phyloP scores from a whole-genome alignment of 371 early-diverging fungal genomes.

The Synchytrium microbalum region DNA sequence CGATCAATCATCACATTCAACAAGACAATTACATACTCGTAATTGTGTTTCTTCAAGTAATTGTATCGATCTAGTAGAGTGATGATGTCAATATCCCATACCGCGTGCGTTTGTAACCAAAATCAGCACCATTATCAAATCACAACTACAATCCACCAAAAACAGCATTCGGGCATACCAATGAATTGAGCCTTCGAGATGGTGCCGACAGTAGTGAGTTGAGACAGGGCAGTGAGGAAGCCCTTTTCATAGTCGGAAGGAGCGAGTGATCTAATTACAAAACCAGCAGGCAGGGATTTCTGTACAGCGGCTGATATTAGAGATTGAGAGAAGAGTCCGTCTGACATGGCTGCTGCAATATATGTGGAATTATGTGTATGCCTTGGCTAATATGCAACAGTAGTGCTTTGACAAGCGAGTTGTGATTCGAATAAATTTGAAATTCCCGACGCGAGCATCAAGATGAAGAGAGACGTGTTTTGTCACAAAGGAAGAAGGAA shows the following conservation, averaged over 20 bases:
- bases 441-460: too few species aligned
- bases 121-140: neutral
- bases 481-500: too few species aligned
- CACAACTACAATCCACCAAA: neutral
- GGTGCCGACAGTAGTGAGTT: slow-evolving; percentile 69
- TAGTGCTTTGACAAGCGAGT: too few species aligned
- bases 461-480: too few species aligned
- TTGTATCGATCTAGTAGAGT: slow-evolving; percentile 52
- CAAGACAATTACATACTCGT: slow-evolving; percentile 57
- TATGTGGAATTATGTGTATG: too few species aligned
- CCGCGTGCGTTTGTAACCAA: too few species aligned
- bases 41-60: slow-evolving; percentile 61
- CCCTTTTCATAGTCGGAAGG: slow-evolving; percentile 75
- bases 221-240: slow-evolving; percentile 58
- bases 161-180: slow-evolving; percentile 24
- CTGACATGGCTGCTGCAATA: slow-evolving; percentile 50
- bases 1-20: slow-evolving; percentile 4
- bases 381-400: too few species aligned
- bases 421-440: too few species aligned
- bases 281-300: slow-evolving; percentile 65
- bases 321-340: slow-evolving; percentile 48
- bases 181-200: slow-evolving; percentile 60
- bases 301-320: slow-evolving; percentile 72
- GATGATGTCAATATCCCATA: neutral
- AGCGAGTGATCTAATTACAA: slow-evolving; percentile 74